Evolutionary conservation across 768 basidiomycete species (phyloP).

Genomic region (Leccinum arenicola): DNA sequence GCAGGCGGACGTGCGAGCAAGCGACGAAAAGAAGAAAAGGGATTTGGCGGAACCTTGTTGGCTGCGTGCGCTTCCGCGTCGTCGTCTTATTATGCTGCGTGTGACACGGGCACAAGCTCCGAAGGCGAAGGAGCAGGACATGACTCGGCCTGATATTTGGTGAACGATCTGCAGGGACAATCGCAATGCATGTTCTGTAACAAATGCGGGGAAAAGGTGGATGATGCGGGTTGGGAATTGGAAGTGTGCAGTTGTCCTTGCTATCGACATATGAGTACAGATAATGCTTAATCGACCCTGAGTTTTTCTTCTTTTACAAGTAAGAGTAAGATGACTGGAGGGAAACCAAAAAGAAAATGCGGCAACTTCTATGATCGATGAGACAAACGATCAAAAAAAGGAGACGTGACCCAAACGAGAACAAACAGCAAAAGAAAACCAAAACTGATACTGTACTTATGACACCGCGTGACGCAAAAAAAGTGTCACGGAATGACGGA

Average conservation of each 20-base stretch:
- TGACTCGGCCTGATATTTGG: conserved; percentile 42
- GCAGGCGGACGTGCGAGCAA: conserved; percentile 42
- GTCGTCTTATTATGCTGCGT: conserved; percentile 22
- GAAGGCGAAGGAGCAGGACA: conserved; percentile 27
- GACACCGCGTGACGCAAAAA: conserved; percentile 19
- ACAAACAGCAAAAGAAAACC: conserved; percentile 20
- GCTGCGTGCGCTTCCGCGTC: conserved; percentile 35
- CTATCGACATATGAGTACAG: conserved; percentile 33
- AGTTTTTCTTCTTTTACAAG: conserved; percentile 22
- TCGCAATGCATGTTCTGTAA: conserved; percentile 35
- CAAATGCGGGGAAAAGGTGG: conserved; percentile 42
- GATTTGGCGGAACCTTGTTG: conserved; percentile 73
- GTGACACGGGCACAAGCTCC: conserved; percentile 33
- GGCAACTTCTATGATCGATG: conserved; percentile 29
- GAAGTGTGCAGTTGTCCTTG: conserved; percentile 17
- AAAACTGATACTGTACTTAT: conserved; percentile 19
- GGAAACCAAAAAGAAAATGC: conserved; percentile 16
- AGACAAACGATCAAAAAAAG: conserved; percentile 24
- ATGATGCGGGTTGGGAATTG: conserved; percentile 11
- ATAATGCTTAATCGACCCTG: conserved; percentile 33
- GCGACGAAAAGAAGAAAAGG: conserved; percentile 55
- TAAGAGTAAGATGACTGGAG: conserved; percentile 10
- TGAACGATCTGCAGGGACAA: conserved; percentile 50
- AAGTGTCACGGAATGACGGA: conserved; percentile 13
- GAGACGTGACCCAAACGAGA: conserved; percentile 20